Conservation (phyloP, 441 rosid genomes). For the Pelargonium cotyledonis region DNA sequence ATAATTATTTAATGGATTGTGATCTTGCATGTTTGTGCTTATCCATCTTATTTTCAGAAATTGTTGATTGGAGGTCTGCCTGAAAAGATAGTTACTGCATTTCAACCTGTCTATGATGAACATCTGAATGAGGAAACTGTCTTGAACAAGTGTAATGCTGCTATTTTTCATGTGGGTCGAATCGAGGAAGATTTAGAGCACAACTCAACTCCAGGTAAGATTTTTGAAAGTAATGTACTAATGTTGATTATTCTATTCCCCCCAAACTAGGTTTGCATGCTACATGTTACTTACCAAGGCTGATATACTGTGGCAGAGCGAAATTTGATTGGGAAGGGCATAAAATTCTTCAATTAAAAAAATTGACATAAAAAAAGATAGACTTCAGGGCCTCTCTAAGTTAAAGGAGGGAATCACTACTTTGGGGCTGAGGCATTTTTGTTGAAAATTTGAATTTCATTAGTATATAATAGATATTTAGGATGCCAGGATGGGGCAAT, state of each 20-base stretch:
- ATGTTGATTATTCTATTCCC: neutral
- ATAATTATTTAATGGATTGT: neutral
- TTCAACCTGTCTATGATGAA: conserved; percentile 56
- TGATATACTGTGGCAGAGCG: no score
- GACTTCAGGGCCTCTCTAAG: no score
- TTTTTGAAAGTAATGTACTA: conserved; percentile 9
- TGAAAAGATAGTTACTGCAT: conserved; percentile 62
- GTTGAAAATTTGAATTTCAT: no score
- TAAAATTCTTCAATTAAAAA: no score
- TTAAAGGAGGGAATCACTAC: no score
- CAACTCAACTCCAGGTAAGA: conserved; percentile 38
- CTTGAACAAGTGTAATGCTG: conserved; percentile 39
- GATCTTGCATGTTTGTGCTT: conserved; percentile 13
- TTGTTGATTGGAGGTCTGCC: conserved; percentile 60
- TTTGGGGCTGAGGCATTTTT: no score
- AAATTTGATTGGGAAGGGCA: no score
- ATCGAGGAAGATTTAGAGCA: conserved; percentile 42
- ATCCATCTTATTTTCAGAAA: conserved; percentile 43
- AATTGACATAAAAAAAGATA: no score
- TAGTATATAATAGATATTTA: no score
- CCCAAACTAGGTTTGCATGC: neutral
- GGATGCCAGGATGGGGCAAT: no score
- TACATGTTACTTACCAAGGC: neutral
- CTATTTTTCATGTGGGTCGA: conserved; percentile 33
- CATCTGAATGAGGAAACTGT: conserved; percentile 44